Percentiles rank a stretch among this genome's conserved stretches.
These are phyloP conservation scores for Areca catechu DNA, from an alignment of 176 grass and related monocot genomes.

Conservation along the genomic window DNA sequence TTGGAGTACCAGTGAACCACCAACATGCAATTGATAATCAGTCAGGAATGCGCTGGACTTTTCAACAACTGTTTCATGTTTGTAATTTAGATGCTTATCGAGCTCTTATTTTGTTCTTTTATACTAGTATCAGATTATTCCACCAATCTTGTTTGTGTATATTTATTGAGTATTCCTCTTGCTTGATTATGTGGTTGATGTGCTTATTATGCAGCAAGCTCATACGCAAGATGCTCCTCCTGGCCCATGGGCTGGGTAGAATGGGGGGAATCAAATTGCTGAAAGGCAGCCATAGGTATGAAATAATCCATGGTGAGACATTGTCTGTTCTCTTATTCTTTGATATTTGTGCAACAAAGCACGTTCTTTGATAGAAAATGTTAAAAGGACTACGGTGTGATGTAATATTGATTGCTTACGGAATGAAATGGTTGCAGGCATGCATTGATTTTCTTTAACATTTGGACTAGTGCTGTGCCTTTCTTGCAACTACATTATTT, in stretches of 20 bases:
- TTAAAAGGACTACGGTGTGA: too few species aligned
- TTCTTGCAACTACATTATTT: too few species aligned
- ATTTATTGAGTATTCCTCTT: not conserved
- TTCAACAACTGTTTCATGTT: conserved; percentile 12
- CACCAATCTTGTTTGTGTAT: too few species aligned
- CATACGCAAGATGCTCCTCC: not conserved
- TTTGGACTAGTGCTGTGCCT: too few species aligned
- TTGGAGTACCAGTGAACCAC: conserved; percentile 3
- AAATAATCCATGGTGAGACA: not conserved
- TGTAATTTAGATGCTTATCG: not conserved
- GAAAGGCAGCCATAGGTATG: not conserved
- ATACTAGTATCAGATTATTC: too few species aligned
- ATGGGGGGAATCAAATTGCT: not conserved
- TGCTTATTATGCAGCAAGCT: conserved; percentile 8
- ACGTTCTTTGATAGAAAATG: too few species aligned
- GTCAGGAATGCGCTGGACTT: conserved; percentile 1
- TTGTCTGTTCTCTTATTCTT: too few species aligned
- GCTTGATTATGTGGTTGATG: not conserved
- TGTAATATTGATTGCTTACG: too few species aligned
- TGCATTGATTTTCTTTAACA: too few species aligned
- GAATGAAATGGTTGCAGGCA: too few species aligned
- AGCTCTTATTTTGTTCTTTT: not conserved
- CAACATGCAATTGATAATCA: conserved; percentile 7
- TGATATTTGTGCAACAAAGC: too few species aligned
- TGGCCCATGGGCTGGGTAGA: conserved; percentile 10